These are phyloP conservation scores for Dactylellina cionopaga DNA, from an alignment of 2,329 filamentous ascomycete genomes.

Conservation along the genomic window DNA sequence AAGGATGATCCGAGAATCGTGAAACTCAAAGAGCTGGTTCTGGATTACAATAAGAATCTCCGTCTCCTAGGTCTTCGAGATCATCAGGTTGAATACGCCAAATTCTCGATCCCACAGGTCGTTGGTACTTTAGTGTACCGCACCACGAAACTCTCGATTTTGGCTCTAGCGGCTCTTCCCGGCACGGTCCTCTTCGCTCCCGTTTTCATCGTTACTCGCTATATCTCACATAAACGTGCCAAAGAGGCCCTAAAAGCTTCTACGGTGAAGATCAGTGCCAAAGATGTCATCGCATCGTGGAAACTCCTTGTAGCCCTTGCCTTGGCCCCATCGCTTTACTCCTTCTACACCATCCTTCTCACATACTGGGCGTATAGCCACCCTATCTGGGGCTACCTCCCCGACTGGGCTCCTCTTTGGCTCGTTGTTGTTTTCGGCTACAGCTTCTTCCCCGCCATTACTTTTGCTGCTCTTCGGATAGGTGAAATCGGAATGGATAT, in stretches of 20 bases:
- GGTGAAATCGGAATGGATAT: constrained; percentile 99
- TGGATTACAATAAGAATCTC: constrained; percentile 86
- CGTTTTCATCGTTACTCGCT: constrained; percentile 83
- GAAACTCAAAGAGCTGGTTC: constrained; percentile 77
- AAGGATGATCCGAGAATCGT: constrained; percentile 89
- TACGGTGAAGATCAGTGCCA: constrained; percentile 85
- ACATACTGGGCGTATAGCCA: constrained; percentile 82
- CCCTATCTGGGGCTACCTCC: constrained; percentile 82
- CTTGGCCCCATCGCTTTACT: constrained; percentile 82
- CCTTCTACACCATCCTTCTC: constrained; percentile 79
- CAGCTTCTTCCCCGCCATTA: constrained; percentile 84
- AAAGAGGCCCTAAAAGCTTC: constrained; percentile 84
- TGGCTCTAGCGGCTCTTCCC: constrained; percentile 83
- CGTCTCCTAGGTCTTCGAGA: constrained; percentile 87
- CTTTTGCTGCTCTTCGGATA: constrained; percentile 91
- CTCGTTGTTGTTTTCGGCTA: constrained; percentile 77
- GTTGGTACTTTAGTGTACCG: constrained; percentile 82
- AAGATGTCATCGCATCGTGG: constrained; percentile 93
- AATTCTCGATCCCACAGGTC: constrained; percentile 79
- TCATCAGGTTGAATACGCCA: constrained; percentile 92
- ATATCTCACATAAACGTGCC: constrained; percentile 83
- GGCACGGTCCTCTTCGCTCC: constrained; percentile 88
- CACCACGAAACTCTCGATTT: constrained; percentile 76
- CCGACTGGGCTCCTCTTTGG: constrained; percentile 82
- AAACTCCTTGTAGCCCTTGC: constrained; percentile 89